Conservation (phyloP, 371 early-diverging fungal genomes). For the Circinella minor region DNA sequence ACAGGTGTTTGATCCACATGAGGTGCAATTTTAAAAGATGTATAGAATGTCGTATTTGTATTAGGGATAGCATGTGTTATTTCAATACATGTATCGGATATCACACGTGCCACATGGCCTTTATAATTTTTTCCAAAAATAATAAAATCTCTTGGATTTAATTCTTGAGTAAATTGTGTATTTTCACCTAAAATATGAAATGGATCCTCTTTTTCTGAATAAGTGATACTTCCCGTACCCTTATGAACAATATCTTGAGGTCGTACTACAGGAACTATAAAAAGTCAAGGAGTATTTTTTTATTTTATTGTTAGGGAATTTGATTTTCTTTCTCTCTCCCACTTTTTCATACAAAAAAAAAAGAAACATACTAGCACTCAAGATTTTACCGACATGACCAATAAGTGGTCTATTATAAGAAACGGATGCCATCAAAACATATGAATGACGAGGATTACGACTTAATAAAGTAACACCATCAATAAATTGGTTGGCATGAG, state of each 20-base stretch:
- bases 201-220: slow-evolving; percentile 62
- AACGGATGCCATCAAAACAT: slow-evolving; percentile 84
- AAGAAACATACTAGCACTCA: slow-evolving; percentile 68
- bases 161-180: slow-evolving; percentile 74
- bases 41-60: neutral
- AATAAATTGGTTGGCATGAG: slow-evolving; percentile 97
- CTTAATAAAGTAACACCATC: slow-evolving; percentile 87
- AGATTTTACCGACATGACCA: slow-evolving; percentile 78
- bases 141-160: slow-evolving; percentile 67
- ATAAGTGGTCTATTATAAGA: slow-evolving; percentile 83
- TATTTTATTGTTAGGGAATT: no score
- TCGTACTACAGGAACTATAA: slow-evolving; percentile 86
- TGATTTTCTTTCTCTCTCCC: neutral
- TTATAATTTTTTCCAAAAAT: slow-evolving; percentile 68
- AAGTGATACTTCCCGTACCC: slow-evolving; percentile 75
- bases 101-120: slow-evolving; percentile 73
- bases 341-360: neutral
- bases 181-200: slow-evolving; percentile 66
- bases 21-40: slow-evolving; percentile 74
- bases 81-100: slow-evolving; percentile 81
- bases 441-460: slow-evolving; percentile 78
- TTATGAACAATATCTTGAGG: slow-evolving; percentile 86
- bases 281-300: no score
- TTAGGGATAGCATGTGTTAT: slow-evolving; percentile 44
- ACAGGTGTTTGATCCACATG: slow-evolving; percentile 89